Evolutionary conservation across 2,329 filamentous ascomycete genomes (phyloP), one percentile per base, ranked within the genome.

Genomic region (Aureobasidium mangrovei): DNA sequence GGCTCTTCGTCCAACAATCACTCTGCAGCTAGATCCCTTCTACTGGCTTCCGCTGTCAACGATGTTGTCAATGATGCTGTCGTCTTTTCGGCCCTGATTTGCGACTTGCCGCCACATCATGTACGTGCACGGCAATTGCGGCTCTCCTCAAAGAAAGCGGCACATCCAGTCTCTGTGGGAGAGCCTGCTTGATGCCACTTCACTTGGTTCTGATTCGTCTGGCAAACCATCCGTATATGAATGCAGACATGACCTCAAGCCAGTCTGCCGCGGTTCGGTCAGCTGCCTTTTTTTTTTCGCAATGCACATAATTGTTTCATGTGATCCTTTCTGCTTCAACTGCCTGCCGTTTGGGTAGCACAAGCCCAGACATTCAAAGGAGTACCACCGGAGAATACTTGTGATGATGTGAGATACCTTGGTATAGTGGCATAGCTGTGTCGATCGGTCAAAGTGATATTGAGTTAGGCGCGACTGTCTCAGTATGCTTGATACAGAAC

Each of bases 31-130:
- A 51, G 29, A 8, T 4, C 18, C 18, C 18, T 18, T 18, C 18
- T 18, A 18, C 18, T 18, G 18, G 18, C n/a, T 35, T 29, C 38
- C 38, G 38, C 47, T 51, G 29, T 51, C 47, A 41, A 51, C 33
- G 18, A 32, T 24, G 26, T 38, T 51, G 47, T 51, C 47, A 51
- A 49, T 24, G 26, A 29, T 49, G 35, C 46, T 39, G 46, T 32
- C 31, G 46, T 40, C 46, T 40, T 12, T 5, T 26, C 45, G 35
- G 45, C 35, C 45, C 46, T 40, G 27, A 8, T 49, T 39, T 48
- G 18, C 27, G 27, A 39, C 45, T 48, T 26, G 35, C 45, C 27
- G 45, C 47, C 47, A 42, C 47, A 12, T 41, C 29, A 33, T 51
- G 28, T 38, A 35, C 7, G 38, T 18, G 6, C 10, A 10, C 7